Base-by-base conservation (phyloP, 495 filamentous ascomycete genomes). In the Margaritispora aquatica region DNA sequence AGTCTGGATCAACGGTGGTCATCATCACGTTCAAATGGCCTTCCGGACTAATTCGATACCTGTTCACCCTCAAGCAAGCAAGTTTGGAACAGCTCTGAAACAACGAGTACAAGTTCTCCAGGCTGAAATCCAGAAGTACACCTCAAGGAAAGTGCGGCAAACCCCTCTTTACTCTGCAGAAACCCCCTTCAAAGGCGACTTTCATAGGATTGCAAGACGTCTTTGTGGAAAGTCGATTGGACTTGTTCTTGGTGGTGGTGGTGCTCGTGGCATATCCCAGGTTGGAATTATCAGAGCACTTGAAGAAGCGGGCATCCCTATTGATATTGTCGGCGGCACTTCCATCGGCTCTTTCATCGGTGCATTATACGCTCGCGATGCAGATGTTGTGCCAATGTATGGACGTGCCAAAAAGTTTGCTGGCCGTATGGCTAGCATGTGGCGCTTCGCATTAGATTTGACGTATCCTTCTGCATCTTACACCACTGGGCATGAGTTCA, bases 291-390 rank as follows among this genome's bases (percentile, higher is more conserved):
- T 98, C 65, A 84, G 92, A 61, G 94, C 94, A 1, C 82, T 98
- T 54, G 95, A 98, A 71, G 94, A 98, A 69, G 90, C 93, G 13
- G 94, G 94, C 0, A 93, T 97, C 55, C 95, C 94, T 1, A 92
- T 98, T 59, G 94, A 98, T 70, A 89, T 98, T 21, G 81, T 98
- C 46, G 94, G 95, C 10, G 94, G 94, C 7, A 98, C 94, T 1
- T 97, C 94, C 0, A 98, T 98, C 62, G 94, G 94, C n/a, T 84
- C 95, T 2, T 97, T 98, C 70, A 93, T 97, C 66, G 94, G 95
- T 2, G 94, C 89, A 0, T 75, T 98, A 3, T 98, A 98, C 69
- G 95, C 94, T 10, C 87, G 93, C 31, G 94, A 98, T 68, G 95
- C 94, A 10, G 95, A 97, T 70, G 86, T 97, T 7, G 92, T 98